phyloP scores from a whole-genome alignment of 495 filamentous ascomycete species.

The Lophiotrema nucula region DNA sequence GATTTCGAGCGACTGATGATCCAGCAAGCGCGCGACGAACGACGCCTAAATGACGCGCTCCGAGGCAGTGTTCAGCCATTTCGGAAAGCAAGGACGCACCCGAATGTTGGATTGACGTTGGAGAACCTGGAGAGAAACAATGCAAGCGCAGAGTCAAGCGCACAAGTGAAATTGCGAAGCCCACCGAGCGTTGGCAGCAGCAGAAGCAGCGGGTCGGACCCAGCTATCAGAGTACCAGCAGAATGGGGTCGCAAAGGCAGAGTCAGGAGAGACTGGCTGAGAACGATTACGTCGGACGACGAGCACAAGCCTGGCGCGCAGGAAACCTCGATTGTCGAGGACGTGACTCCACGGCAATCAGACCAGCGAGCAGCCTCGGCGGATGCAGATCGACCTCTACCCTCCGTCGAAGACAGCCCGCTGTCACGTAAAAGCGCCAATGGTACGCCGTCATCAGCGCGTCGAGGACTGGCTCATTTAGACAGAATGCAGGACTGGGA shows the following conservation, averaged over 20 bases:
- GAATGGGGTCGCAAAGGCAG: conserved; percentile 60
- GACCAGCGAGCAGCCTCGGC: background rate
- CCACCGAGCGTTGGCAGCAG: conserved; percentile 22
- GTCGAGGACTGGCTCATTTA: conserved; percentile 42
- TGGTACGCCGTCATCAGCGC: conserved; percentile 41
- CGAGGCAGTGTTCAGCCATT: conserved; percentile 36
- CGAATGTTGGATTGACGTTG: conserved; percentile 33
- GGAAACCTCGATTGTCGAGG: conserved; percentile 25
- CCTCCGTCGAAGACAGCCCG: conserved; percentile 49
- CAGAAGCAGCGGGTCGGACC: conserved; percentile 43
- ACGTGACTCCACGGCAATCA: conserved; percentile 24
- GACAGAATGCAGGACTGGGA: conserved; percentile 57
- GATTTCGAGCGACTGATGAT: conserved; percentile 40
- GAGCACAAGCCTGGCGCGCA: conserved; percentile 35
- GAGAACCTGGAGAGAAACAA: conserved; percentile 38
- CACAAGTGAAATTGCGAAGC: conserved; percentile 11
- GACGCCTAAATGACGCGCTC: conserved; percentile 37
- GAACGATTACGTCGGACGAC: conserved; percentile 37
- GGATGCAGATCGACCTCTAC: conserved; percentile 46
- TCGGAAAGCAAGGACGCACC: conserved; percentile 37
- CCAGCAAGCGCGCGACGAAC: conserved; percentile 37
- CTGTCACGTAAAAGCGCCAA: conserved; percentile 37
- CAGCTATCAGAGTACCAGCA: conserved; percentile 54
- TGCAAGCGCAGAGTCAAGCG: background rate
- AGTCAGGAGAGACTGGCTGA: conserved; percentile 54